These are phyloP conservation scores for Aspergillus sojae DNA, from an alignment of 2,329 filamentous ascomycete species.

Conservation along the genomic window DNA sequence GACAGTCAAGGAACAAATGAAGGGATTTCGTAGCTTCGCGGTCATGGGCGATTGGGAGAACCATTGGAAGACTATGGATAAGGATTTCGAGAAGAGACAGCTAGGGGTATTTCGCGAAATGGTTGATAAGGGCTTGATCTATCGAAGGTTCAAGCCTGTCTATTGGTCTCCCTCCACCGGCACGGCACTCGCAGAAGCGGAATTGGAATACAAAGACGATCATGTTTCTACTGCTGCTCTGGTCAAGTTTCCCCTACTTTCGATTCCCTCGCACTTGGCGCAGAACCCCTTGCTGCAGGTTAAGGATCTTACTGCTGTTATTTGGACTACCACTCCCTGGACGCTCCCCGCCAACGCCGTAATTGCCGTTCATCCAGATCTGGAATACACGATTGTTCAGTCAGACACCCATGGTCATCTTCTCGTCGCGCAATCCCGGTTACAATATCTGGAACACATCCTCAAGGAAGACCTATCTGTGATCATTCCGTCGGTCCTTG, in stretches of 20 bases:
- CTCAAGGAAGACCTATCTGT: constrained; percentile 55
- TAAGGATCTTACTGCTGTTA: constrained; percentile 71
- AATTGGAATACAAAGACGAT: constrained; percentile 66
- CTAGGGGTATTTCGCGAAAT: constrained; percentile 62
- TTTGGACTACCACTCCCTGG: constrained; percentile 99
- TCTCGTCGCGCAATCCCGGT: constrained; percentile 70
- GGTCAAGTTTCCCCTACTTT: constrained; percentile 72
- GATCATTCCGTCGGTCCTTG: constrained; percentile 61
- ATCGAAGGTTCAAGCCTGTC: constrained; percentile 64
- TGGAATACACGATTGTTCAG: constrained; percentile 72
- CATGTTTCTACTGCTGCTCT: constrained; percentile 63
- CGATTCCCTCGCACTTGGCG: constrained; percentile 49
- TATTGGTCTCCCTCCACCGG: constrained; percentile 69
- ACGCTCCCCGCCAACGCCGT: constrained; percentile 91
- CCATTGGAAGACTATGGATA: constrained; percentile 66
- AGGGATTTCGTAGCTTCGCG: constrained; percentile 61
- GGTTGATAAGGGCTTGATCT: constrained; percentile 64
- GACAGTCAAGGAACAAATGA: constrained; percentile 62
- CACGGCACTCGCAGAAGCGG: constrained; percentile 66
- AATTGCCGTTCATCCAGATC: constrained; percentile 75
- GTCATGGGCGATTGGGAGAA: constrained; percentile 68
- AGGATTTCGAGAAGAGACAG: constrained; percentile 62
- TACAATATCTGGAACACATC: constrained; percentile 60
- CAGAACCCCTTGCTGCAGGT: constrained; percentile 44
- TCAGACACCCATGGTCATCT: constrained; percentile 61